Percentiles rank a stretch among this genome's conserved stretches.
Conservation (phyloP, 331 rosid species). For the Malus hybrid region DNA sequence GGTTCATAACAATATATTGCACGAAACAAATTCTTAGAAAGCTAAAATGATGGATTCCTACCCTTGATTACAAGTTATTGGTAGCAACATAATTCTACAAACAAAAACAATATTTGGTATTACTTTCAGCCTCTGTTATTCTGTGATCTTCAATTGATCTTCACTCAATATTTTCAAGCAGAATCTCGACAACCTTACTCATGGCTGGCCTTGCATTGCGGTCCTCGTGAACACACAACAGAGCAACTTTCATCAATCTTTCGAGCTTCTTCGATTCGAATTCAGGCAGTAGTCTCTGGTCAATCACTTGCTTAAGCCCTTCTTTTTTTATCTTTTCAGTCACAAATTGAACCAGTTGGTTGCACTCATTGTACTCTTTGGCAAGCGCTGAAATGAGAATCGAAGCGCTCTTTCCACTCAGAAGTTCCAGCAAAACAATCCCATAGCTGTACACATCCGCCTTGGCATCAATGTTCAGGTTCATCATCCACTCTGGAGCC, state of each 20-base stretch:
- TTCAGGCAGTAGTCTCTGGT: constrained; percentile 7
- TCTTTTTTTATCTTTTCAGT: constrained; percentile 7
- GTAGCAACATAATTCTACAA: not conserved
- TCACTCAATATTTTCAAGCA: constrained; percentile 7
- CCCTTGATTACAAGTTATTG: not conserved
- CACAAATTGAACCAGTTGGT: constrained; percentile 26
- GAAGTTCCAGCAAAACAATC: constrained; percentile 25
- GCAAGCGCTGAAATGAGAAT: not conserved
- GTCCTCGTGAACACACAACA: constrained; percentile 28
- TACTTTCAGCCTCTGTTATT: not conserved
- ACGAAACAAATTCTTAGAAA: not conserved
- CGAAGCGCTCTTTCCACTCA: constrained; percentile 27
- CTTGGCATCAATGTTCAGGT: constrained; percentile 29
- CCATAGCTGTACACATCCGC: constrained; percentile 46
- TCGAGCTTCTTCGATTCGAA: constrained; percentile 7
- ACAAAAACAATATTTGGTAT: not conserved
- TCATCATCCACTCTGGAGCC: constrained; percentile 46
- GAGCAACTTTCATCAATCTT: constrained; percentile 22
- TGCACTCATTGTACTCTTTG: not conserved
- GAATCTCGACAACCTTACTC: constrained; percentile 30
- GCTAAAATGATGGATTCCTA: not conserved
- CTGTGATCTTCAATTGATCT: not conserved
- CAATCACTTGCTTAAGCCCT: constrained; percentile 20
- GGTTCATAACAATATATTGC: too few species aligned
- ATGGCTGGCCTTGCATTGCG: constrained; percentile 30